Evolutionary conservation across 1,139 yeast species (phyloP).

Genomic region (Hyphopichia khmerensis): DNA sequence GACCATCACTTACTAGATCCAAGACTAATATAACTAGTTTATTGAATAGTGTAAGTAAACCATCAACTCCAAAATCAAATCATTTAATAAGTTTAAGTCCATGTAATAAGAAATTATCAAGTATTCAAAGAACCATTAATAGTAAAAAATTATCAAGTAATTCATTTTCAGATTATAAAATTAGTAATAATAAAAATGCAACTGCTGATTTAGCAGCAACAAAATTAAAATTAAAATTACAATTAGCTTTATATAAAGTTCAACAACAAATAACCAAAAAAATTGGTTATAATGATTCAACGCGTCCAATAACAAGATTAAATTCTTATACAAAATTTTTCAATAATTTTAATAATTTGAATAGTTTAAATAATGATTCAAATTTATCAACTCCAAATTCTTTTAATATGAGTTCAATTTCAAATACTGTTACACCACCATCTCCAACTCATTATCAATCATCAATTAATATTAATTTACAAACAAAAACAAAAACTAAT

Average conservation of each 20-base stretch:
- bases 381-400: constrained; percentile 2
- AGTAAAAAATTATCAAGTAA: constrained; percentile 3
- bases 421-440: constrained; percentile 2
- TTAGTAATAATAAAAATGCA: constrained; percentile 16
- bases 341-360: constrained; percentile 3
- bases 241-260: constrained; percentile 76
- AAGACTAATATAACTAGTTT: neutral
- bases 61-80: neutral
- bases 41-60: neutral
- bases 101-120: neutral
- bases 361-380: neutral
- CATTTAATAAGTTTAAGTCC: no score
- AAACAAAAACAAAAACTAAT: constrained; percentile 14
- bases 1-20: neutral
- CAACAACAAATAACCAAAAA: constrained; percentile 20
- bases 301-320: neutral
- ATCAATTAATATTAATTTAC: constrained; percentile 26
- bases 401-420: constrained; percentile 2
- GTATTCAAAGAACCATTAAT: neutral
- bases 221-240: constrained; percentile 66
- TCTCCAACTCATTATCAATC: constrained; percentile 12
- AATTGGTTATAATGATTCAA: neutral
- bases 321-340: neutral
- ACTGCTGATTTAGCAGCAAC: constrained; percentile 51
- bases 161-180: constrained; percentile 5